Evolutionary conservation across 805 yeast species (phyloP).

Genomic region (Candida multigemmis): DNA sequence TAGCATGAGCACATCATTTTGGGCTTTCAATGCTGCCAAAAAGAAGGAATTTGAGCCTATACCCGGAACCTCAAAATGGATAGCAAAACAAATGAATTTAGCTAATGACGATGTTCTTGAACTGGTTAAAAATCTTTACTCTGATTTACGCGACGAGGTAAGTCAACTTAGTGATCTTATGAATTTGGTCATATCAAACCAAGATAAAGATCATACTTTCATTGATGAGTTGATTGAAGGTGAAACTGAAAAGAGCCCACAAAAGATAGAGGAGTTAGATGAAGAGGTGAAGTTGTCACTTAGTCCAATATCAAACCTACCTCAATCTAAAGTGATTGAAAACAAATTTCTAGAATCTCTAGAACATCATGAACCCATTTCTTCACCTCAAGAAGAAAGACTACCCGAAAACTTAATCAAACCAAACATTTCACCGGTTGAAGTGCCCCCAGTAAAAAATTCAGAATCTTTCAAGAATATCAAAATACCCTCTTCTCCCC

Average conservation of each 20-base stretch:
- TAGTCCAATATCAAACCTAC: no score
- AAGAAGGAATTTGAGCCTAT: constrained; percentile 16
- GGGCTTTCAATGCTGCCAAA: constrained; percentile 27
- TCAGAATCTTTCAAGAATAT: background rate
- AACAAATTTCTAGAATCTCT: no score
- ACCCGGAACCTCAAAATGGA: constrained; percentile 48
- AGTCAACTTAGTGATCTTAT: constrained; percentile 34
- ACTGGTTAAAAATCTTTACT: constrained; percentile 30
- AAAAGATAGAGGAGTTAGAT: no score
- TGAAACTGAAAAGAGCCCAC: no score
- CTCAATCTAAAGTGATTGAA: no score
- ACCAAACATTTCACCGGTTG: no score
- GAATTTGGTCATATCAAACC: constrained; percentile 24
- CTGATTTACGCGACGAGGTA: constrained; percentile 27
- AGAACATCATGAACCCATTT: no score
- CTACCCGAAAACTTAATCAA: no score
- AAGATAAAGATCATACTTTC: no score
- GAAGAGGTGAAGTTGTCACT: no score
- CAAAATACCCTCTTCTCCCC: background rate
- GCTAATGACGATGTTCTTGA: constrained; percentile 25
- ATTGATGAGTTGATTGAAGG: no score
- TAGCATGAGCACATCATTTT: constrained; percentile 8
- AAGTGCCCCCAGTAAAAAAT: constrained; percentile 1
- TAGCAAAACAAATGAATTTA: constrained; percentile 34
- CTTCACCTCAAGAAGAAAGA: no score